Evolutionary conservation across 106 monocot genomes (phyloP), one percentile per base, ranked within the genome.

Genomic region (Phalaenopsis aphrodite): DNA sequence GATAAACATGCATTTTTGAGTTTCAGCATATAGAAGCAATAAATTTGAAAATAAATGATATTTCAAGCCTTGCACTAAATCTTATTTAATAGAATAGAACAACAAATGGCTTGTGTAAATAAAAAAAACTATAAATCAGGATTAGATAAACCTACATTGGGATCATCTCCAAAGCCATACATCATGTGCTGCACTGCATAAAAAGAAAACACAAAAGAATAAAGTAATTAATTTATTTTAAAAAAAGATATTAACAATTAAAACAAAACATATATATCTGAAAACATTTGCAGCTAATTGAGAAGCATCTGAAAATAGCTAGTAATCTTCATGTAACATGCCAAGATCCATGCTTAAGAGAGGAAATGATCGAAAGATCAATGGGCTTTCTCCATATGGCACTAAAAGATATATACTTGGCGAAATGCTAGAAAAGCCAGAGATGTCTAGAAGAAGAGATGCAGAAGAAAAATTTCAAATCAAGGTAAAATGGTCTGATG

Each of bases 181-280:
- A 76, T 76, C 76, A 76, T 76, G 49, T 76, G 76, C 49, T 76
- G 76, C 76, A 76, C 76, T 76, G n/a, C 49, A 76, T 74, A 19
- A 49, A 49, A 48, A 49, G 46, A n/a, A 30, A 49, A 30, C n/a
- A 76, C 49, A 76, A 39, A 39, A 69, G 66, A 69, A 39, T 11
- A 38, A 23, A 38, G 38, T 69, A 69, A 69, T 11, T 39, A 65
- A 52, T 15, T 61, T 58, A 19, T 7, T 5, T n/a, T 21, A n/a
- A 61, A 61, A 58, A 58, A 58, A 61, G 19, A 61, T 19, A 61
- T 61, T 5, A 21, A 61, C 61, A 18, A 61, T 52, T 52, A 12
- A 14, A 52, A 52, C 10, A 12, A 15, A 52, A 52, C 52, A 11
- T 11, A 52, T 2, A 52, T 10, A 52, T 52, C 52, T 52, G 2